Evolutionary conservation across 2,329 filamentous ascomycete genomes (phyloP).

Genomic region (Ascochyta fabae): DNA sequence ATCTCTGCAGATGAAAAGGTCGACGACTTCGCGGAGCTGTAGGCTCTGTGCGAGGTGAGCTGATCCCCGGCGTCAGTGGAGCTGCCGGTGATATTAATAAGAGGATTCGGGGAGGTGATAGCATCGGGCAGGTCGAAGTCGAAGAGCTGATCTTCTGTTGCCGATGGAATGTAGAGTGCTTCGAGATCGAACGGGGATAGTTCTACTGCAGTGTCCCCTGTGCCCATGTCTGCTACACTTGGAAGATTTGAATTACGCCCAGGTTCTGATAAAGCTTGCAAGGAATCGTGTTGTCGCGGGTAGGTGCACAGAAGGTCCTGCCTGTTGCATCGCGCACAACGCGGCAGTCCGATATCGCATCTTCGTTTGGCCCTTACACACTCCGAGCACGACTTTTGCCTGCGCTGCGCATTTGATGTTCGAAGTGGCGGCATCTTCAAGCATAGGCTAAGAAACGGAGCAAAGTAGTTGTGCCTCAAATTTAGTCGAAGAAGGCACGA

Average conservation of each 20-base stretch:
- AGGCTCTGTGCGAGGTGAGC: not conserved
- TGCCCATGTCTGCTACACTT: slow-evolving; percentile 23
- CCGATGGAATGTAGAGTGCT: slow-evolving; percentile 5
- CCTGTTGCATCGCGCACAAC: slow-evolving; percentile 61
- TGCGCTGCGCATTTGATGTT: slow-evolving; percentile 30
- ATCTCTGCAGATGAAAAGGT: slow-evolving; percentile 22
- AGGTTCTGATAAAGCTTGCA: not conserved
- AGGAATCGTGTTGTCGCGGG: slow-evolving; percentile 21
- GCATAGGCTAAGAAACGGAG: not conserved
- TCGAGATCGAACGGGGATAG: slow-evolving; percentile 12
- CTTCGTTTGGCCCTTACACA: slow-evolving; percentile 65
- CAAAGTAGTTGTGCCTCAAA: too few species aligned
- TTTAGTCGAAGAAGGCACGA: too few species aligned
- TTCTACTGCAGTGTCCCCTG: slow-evolving; percentile 29
- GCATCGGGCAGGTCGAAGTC: slow-evolving; percentile 8
- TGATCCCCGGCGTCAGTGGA: slow-evolving; percentile 1
- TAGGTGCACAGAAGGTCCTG: slow-evolving; percentile 59
- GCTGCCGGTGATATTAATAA: slow-evolving; percentile 34
- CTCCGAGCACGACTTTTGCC: slow-evolving; percentile 63
- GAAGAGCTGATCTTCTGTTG: not conserved
- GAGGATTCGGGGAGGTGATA: slow-evolving; percentile 60
- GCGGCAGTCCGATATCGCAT: slow-evolving; percentile 60
- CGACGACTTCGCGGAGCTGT: not conserved
- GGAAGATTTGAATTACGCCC: slow-evolving; percentile 30
- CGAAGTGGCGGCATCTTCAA: slow-evolving; percentile 51